A percentile compares a stretch with the other conserved stretches of the same genome.
Evolutionary conservation across 441 rosid species (phyloP).

Genomic region (Erysimum cheiri): DNA sequence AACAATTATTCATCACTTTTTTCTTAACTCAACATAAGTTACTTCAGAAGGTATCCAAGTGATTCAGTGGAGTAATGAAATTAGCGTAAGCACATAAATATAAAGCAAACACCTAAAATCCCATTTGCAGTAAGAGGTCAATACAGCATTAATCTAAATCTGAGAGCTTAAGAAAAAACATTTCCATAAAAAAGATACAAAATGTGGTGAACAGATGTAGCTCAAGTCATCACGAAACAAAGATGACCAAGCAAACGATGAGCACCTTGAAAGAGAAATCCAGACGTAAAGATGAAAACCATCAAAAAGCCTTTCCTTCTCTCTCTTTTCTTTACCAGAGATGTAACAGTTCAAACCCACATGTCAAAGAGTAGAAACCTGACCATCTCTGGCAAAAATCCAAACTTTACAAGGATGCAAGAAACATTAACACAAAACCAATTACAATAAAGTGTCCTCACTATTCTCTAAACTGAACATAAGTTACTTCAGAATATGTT

Average conservation of each 20-base stretch:
- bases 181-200: too few relatives aligned
- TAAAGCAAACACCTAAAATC: not conserved
- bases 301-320: conserved; percentile 31
- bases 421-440: conserved; percentile 27
- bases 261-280: conserved; percentile 45
- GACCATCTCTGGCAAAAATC: conserved; percentile 35
- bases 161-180: not conserved
- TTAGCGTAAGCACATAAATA: not conserved
- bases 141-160: not conserved
- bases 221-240: conserved; percentile 48
- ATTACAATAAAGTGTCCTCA: not conserved
- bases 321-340: conserved; percentile 36
- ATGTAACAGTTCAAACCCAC: conserved; percentile 41
- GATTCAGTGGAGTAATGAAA: not conserved
- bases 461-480: not conserved
- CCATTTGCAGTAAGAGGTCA: conserved; percentile 42
- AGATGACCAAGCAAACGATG: conserved; percentile 61
- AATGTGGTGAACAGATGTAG: conserved; percentile 69
- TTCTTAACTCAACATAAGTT: too few relatives aligned
- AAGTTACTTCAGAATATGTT: not conserved
- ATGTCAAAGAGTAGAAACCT: conserved; percentile 23
- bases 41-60: too few relatives aligned
- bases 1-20: too few relatives aligned
- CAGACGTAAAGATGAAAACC: conserved; percentile 34
- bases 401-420: not conserved